Conservation (phyloP, 805 yeast species). For the Wickerhamomyces hampshirensis region DNA sequence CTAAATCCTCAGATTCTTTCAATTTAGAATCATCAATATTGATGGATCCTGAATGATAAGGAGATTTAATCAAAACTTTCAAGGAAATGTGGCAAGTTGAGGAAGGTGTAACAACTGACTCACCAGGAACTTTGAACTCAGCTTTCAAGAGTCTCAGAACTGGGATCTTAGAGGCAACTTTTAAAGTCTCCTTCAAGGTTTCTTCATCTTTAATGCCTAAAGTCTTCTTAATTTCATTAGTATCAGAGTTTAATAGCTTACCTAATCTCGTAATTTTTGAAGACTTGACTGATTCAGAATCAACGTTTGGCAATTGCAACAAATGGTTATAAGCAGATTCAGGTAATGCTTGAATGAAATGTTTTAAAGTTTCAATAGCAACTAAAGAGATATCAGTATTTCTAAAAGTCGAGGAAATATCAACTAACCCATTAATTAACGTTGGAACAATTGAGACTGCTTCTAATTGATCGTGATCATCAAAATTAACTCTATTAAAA, state of each 20-base stretch:
- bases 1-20: slow-evolving; percentile 58
- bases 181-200: slow-evolving; percentile 44
- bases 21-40: slow-evolving; percentile 29
- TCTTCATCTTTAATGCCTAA: slow-evolving; percentile 45
- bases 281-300: slow-evolving; percentile 35
- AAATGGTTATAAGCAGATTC: slow-evolving; percentile 54
- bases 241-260: slow-evolving; percentile 57
- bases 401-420: slow-evolving; percentile 78
- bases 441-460: slow-evolving; percentile 61
- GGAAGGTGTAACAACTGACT: slow-evolving; percentile 60
- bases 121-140: slow-evolving; percentile 85
- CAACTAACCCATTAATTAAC: slow-evolving; percentile 67
- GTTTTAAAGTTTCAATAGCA: slow-evolving; percentile 63
- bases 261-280: slow-evolving; percentile 59
- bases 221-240: slow-evolving; percentile 48
- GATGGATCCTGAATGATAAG: slow-evolving; percentile 47
- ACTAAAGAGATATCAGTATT: slow-evolving; percentile 57
- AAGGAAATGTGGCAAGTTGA: slow-evolving; percentile 72
- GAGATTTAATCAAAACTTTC: slow-evolving; percentile 72
- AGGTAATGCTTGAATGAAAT: slow-evolving; percentile 71
- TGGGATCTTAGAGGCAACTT: slow-evolving; percentile 64
- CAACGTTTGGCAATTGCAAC: slow-evolving; percentile 77
- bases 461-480: slow-evolving; percentile 43
- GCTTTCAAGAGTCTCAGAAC: slow-evolving; percentile 61
- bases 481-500: slow-evolving; percentile 41